phyloP scores from a whole-genome alignment of 129 eudicot species.

The Helianthus tuberosus region DNA sequence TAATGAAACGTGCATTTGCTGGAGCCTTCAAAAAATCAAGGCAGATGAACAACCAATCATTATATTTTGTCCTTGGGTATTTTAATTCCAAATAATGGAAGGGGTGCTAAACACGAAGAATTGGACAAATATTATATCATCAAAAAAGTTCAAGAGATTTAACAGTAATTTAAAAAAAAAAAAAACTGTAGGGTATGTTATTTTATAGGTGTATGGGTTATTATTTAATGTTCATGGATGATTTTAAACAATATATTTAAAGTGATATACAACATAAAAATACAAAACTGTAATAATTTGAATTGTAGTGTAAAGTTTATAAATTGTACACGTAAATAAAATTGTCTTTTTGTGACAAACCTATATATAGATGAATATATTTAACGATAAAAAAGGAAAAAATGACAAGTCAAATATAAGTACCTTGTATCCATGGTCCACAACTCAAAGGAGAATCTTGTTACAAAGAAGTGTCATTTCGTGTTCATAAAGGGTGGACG shows the following conservation, averaged over 20 bases:
- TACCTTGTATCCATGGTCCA: neutral
- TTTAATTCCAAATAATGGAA: neutral
- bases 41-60: conserved; percentile 10
- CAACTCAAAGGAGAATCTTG: neutral
- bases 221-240: neutral
- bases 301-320: neutral
- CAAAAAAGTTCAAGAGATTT: neutral
- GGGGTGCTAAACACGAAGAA: neutral
- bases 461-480: neutral
- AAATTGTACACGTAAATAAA: too few species aligned
- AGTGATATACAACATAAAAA: neutral
- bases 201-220: neutral
- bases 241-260: neutral
- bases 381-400: neutral
- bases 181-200: neutral
- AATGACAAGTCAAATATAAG: neutral
- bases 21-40: neutral
- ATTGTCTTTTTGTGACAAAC: conserved; percentile 13
- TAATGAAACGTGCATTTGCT: neutral
- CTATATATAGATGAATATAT: neutral
- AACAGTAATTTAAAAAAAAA: neutral
- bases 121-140: neutral
- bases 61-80: neutral
- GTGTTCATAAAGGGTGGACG: too few species aligned
- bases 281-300: neutral